phyloP scores from a whole-genome alignment of 2,329 filamentous ascomycete genomes.

The Sarocladium kiliense region DNA sequence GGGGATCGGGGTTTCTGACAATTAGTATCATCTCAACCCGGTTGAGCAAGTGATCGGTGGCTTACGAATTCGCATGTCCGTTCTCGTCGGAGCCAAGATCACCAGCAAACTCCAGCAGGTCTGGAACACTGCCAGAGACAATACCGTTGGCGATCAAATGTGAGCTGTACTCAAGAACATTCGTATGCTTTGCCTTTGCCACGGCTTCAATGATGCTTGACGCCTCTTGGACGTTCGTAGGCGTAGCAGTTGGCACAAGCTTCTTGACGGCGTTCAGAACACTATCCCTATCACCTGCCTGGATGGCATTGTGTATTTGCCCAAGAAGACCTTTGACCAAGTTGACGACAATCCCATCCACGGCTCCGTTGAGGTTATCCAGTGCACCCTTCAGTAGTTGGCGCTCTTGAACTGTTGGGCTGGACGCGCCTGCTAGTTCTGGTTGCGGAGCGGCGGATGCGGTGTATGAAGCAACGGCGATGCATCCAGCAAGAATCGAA shows the following conservation, averaged over 20 bases:
- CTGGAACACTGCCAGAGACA: conserved; percentile 7
- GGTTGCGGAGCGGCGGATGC: not conserved
- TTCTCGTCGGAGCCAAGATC: not conserved
- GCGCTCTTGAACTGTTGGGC: not conserved
- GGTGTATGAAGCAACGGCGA: not conserved
- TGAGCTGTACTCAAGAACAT: conserved; percentile 4
- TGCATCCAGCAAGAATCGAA: not conserved
- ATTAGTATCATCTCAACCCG: not conserved
- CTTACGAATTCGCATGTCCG: conserved; percentile 6
- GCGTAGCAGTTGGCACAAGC: not conserved
- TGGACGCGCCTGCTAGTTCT: not conserved
- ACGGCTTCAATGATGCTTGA: not conserved
- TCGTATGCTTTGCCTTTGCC: not conserved
- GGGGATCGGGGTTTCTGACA: conserved; percentile 6
- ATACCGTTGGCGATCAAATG: conserved; percentile 10
- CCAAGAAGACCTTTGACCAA: not conserved
- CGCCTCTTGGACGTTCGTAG: not conserved
- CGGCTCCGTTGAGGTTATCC: not conserved
- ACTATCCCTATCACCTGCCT: not conserved
- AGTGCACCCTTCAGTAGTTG: not conserved
- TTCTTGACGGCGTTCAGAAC: not conserved
- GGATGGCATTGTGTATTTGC: not conserved
- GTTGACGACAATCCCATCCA: not conserved
- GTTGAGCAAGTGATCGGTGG: not conserved
- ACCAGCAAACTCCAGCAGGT: conserved; percentile 1